phyloP scores from a whole-genome alignment of 305 asterid genomes.

The Plantago coronopus region DNA sequence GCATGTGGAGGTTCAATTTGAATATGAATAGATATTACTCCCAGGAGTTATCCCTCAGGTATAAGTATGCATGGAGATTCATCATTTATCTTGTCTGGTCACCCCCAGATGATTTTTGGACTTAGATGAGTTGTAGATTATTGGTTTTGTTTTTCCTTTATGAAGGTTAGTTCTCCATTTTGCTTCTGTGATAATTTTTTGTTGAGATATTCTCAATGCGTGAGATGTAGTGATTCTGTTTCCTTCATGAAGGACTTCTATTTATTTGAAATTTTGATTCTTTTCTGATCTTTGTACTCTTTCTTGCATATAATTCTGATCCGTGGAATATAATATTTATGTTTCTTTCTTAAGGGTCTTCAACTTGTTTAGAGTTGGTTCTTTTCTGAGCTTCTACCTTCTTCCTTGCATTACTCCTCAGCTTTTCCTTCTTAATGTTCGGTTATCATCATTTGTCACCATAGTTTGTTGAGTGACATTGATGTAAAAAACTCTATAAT shows the following conservation, averaged over 20 bases:
- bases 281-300: background rate
- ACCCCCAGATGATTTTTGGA: slow-evolving; percentile 24
- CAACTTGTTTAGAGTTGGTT: background rate
- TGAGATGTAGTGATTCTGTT: slow-evolving; percentile 22
- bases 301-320: slow-evolving; percentile 1
- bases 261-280: background rate
- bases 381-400: background rate
- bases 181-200: slow-evolving; percentile 20
- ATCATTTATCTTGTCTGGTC: slow-evolving; percentile 23
- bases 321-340: slow-evolving; percentile 19
- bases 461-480: background rate
- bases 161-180: slow-evolving; percentile 29
- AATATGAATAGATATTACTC: slow-evolving; percentile 45
- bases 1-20: slow-evolving; percentile 69
- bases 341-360: slow-evolving; percentile 18
- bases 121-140: slow-evolving; percentile 24
- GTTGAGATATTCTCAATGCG: slow-evolving; percentile 12
- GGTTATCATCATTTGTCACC: background rate
- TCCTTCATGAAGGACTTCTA: slow-evolving; percentile 22
- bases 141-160: slow-evolving; percentile 24
- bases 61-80: slow-evolving; percentile 20
- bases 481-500: background rate
- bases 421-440: background rate
- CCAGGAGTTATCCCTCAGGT: slow-evolving; percentile 17
- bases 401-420: background rate